phyloP scores from a whole-genome alignment of 257 asterid genomes.

The Nicotiana obtusifolia region DNA sequence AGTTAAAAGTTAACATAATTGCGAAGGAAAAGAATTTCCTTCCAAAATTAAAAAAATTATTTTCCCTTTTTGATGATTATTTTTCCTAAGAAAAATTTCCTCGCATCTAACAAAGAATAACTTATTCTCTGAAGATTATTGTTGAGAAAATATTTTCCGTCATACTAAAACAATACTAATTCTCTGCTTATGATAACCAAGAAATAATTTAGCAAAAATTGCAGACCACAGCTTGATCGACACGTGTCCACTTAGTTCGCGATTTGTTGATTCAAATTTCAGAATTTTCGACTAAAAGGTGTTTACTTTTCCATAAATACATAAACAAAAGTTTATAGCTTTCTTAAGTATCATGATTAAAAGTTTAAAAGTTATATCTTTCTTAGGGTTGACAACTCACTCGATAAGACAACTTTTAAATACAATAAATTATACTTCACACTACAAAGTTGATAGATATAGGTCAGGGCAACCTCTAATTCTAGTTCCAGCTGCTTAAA shows the following conservation, averaged over 20 bases:
- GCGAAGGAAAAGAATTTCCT: too few relatives aligned
- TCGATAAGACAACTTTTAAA: slow-evolving; percentile 24
- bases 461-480: background rate
- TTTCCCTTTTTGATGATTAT: too few relatives aligned
- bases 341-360: slow-evolving; percentile 36
- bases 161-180: too few relatives aligned
- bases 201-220: too few relatives aligned
- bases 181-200: too few relatives aligned
- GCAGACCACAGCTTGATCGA: background rate
- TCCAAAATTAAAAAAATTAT: too few relatives aligned
- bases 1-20: too few relatives aligned
- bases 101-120: too few relatives aligned
- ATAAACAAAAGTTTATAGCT: slow-evolving; percentile 16
- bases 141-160: too few relatives aligned
- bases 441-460: background rate
- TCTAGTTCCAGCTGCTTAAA: too few relatives aligned
- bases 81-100: too few relatives aligned
- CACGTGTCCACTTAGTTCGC: slow-evolving; percentile 5
- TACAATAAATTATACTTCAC: slow-evolving; percentile 12
- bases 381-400: slow-evolving; percentile 38
- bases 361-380: slow-evolving; percentile 7
- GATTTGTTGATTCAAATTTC: slow-evolving; percentile 12
- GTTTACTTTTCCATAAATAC: background rate
- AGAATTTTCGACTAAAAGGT: slow-evolving; percentile 10
- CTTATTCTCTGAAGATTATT: too few relatives aligned